phyloP scores from a whole-genome alignment of 2,329 filamentous ascomycete genomes.

The Alternaria solani region DNA sequence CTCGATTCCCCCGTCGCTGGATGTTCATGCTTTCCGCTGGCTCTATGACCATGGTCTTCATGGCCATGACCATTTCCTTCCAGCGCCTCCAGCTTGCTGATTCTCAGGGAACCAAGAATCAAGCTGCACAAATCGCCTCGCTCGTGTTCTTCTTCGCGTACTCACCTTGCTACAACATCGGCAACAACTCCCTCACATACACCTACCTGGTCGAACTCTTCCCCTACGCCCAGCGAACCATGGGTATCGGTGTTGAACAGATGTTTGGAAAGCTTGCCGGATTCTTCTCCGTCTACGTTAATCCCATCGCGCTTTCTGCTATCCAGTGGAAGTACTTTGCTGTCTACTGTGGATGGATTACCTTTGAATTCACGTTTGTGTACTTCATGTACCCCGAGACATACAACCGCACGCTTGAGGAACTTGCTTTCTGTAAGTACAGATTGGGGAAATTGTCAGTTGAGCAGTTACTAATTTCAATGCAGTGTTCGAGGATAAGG shows the following conservation, averaged over 20 bases:
- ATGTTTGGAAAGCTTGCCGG: slow-evolving; percentile 61
- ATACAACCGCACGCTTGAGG: slow-evolving; percentile 63
- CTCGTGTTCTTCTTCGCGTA: slow-evolving; percentile 70
- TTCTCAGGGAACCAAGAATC: slow-evolving; percentile 35
- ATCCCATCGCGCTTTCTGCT: slow-evolving; percentile 65
- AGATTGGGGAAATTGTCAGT: neutral
- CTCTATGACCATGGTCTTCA: slow-evolving; percentile 62
- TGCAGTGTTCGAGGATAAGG: slow-evolving; percentile 49
- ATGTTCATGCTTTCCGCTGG: slow-evolving; percentile 60
- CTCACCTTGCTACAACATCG: slow-evolving; percentile 67
- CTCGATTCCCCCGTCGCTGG: slow-evolving; percentile 53
- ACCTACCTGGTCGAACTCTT: slow-evolving; percentile 68
- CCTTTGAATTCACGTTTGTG: slow-evolving; percentile 61
- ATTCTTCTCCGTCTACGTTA: slow-evolving; percentile 61
- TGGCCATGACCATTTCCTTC: slow-evolving; percentile 63
- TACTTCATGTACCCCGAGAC: slow-evolving; percentile 71
- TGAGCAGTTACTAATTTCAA: slow-evolving; percentile 12
- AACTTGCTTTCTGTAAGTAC: slow-evolving; percentile 61
- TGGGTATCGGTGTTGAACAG: slow-evolving; percentile 67
- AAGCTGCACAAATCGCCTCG: slow-evolving; percentile 51
- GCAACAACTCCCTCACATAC: slow-evolving; percentile 72
- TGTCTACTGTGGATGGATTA: slow-evolving; percentile 65
- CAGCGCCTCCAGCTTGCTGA: slow-evolving; percentile 43
- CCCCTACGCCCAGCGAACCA: slow-evolving; percentile 65
- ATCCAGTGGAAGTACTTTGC: slow-evolving; percentile 65